Base-by-base conservation (phyloP, 192 early-diverging fungal genomes). In the Coemansia sp. region DNA sequence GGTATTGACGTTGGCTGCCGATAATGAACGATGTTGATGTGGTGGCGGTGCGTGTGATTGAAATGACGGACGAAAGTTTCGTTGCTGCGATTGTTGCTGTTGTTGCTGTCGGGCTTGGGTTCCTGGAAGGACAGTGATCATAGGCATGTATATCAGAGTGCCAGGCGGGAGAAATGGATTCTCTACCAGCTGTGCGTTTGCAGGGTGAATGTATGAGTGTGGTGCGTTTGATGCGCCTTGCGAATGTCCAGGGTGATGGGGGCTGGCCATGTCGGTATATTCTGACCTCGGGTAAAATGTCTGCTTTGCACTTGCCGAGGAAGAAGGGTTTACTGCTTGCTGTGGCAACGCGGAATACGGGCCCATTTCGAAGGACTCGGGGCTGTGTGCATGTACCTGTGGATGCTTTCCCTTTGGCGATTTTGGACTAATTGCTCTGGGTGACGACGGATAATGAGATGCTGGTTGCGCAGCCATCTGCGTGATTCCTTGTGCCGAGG, bases 91-190 rank as follows among this genome's bases (percentile, higher is more conserved):
- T 56, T 15, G 62, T 13, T 45, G 42, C 42, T 45, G 42, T 19
- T 41, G 38, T 9, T 40, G 46, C 6, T 40, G 42, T 5, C 42
- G 65, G 4, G 43, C 10, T 34, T 60, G 65, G 3, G 34, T 56
- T 7, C n/a, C 11, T 33, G 70, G 70, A 36, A 62, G 48, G 17
- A 72, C 63, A 3, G 70, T 65, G n/a, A 66, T 40, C 34, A 65
- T 41, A 3, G 70, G 70, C 17, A 72, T 40, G 29, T 72, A 72
- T 4, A 72, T 57, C 3, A 72, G 13, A 29, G 70, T 66, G 8
- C 70, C 70, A 11, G 70, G 70, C 15, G 63, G 63, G 15, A 66
- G 40, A 45, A 56, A 58, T 9, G 70, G 59, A 19, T 65, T 22
- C 25, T 72, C 70, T 6, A 72, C 33, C 19, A 57, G 17, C n/a